These are phyloP conservation scores for Candida buenavistaensis DNA, from an alignment of 1,139 yeast species.

Conservation along the genomic window DNA sequence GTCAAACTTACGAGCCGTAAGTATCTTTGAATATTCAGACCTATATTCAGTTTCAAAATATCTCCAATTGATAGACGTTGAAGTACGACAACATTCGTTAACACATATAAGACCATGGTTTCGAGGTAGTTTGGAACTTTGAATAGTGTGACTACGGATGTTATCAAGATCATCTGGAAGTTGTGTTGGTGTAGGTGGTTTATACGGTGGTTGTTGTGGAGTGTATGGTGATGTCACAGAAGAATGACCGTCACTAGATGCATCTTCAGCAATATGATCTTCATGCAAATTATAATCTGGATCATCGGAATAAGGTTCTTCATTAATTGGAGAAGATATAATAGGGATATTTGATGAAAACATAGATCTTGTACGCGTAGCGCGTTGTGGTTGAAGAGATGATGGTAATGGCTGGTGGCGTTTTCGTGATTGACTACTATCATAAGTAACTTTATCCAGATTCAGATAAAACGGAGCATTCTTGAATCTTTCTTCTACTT, in stretches of 20 bases:
- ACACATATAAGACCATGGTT: slow-evolving; percentile 45
- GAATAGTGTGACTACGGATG: slow-evolving; percentile 46
- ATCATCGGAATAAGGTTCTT: slow-evolving; percentile 29
- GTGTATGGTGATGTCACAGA: slow-evolving; percentile 38
- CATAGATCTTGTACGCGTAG: slow-evolving; percentile 48
- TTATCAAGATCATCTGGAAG: slow-evolving; percentile 42
- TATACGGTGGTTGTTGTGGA: slow-evolving; percentile 42
- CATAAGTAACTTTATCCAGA: slow-evolving; percentile 36
- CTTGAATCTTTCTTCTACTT: slow-evolving; percentile 47
- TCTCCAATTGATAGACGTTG: slow-evolving; percentile 46
- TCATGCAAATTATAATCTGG: slow-evolving; percentile 20
- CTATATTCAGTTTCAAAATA: slow-evolving; percentile 46
- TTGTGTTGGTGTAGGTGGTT: slow-evolving; percentile 11
- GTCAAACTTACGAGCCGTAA: slow-evolving; percentile 40
- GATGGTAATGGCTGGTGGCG: slow-evolving; percentile 14
- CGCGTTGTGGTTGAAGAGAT: slow-evolving; percentile 36
- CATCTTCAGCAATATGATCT: slow-evolving; percentile 19
- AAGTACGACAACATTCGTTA: slow-evolving; percentile 45
- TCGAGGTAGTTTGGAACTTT: slow-evolving; percentile 36
- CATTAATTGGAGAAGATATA: slow-evolving; percentile 43
- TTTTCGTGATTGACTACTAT: slow-evolving; percentile 26
- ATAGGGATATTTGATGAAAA: slow-evolving; percentile 29
- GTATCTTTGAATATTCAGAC: slow-evolving; percentile 39
- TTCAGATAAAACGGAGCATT: slow-evolving; percentile 43
- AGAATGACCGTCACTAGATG: slow-evolving; percentile 9